phyloP scores from a whole-genome alignment of 1,284 basidiomycete species.

The Irpex sp. region DNA sequence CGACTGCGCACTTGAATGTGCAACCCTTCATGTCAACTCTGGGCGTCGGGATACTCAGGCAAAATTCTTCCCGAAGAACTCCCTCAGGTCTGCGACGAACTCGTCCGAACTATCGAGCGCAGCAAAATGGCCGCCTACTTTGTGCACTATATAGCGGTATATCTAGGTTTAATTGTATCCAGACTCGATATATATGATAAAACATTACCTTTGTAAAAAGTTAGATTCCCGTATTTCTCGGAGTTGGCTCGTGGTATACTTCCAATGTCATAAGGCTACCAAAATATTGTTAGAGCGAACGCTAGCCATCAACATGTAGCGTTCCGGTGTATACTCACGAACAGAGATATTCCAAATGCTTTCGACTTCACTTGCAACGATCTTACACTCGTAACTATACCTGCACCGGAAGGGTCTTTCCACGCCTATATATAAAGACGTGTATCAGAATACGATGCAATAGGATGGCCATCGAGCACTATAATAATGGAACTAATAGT shows the following conservation, averaged over 20 bases:
- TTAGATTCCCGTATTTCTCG: neutral
- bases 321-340: neutral
- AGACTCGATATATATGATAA: neutral
- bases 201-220: neutral
- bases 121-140: neutral
- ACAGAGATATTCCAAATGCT: neutral
- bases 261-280: neutral
- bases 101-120: neutral
- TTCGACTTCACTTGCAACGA: neutral
- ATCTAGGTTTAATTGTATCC: neutral
- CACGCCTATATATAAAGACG: neutral
- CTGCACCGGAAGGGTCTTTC: neutral
- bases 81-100: neutral
- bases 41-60: neutral
- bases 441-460: too few species aligned
- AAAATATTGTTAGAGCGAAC: too few species aligned
- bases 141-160: neutral
- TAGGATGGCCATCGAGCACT: too few species aligned
- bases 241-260: neutral
- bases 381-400: neutral
- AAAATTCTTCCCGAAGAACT: neutral
- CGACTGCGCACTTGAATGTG: too few species aligned
- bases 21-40: too few species aligned
- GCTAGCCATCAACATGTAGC: neutral
- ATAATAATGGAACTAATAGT: too few species aligned